phyloP scores from a whole-genome alignment of 2,329 filamentous ascomycete genomes.

The Helotiales sp. region DNA sequence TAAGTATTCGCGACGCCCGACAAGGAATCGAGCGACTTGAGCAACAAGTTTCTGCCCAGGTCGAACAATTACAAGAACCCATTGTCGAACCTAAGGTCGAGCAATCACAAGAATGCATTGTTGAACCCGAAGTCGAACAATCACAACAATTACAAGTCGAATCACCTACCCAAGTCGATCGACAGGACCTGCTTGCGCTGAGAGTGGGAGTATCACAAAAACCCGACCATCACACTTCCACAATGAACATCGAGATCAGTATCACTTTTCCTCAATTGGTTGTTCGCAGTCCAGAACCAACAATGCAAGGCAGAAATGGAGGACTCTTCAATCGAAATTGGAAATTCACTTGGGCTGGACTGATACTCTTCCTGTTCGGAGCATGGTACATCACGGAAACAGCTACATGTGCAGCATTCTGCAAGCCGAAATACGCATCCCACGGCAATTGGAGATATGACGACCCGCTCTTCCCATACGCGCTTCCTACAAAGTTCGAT shows the following conservation, averaged over 20 bases:
- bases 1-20: slow-evolving; percentile 54
- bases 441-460: slow-evolving; percentile 51
- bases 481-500: slow-evolving; percentile 62
- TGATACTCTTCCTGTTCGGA: slow-evolving; percentile 39
- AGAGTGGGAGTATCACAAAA: too few species aligned
- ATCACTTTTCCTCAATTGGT: slow-evolving; percentile 22
- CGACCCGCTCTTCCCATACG: slow-evolving; percentile 60
- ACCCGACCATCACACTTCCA: neutral
- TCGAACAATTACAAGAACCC: too few species aligned
- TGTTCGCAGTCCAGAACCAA: neutral
- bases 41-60: slow-evolving; percentile 48
- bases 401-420: slow-evolving; percentile 53
- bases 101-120: too few species aligned
- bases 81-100: too few species aligned
- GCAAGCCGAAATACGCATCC: slow-evolving; percentile 51
- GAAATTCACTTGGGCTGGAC: slow-evolving; percentile 31
- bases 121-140: too few species aligned
- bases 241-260: slow-evolving; percentile 10
- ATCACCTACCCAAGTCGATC: too few species aligned
- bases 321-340: slow-evolving; percentile 7
- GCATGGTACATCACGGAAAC: slow-evolving; percentile 58
- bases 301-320: neutral
- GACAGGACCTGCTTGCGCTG: too few species aligned
- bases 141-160: too few species aligned
- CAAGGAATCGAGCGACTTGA: slow-evolving; percentile 60